phyloP scores from a whole-genome alignment of 805 yeast species.

The Schwanniomyces vanrijiae region DNA sequence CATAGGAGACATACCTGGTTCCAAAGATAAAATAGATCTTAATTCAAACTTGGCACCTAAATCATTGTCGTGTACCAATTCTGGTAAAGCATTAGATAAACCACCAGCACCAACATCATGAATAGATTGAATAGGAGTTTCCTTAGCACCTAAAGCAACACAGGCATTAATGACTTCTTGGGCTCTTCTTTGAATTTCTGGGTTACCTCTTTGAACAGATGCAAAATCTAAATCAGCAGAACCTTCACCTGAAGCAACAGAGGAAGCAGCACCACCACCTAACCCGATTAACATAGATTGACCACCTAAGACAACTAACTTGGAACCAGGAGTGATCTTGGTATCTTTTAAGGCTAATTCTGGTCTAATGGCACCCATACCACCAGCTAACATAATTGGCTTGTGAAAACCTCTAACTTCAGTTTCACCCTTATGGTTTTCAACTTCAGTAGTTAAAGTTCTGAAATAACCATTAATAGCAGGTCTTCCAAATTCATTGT shows the following conservation, averaged over 20 bases:
- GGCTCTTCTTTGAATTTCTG: slow-evolving; percentile 98
- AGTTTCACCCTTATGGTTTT: slow-evolving; percentile 55
- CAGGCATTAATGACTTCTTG: slow-evolving; percentile 97
- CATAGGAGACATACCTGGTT: slow-evolving; percentile 99
- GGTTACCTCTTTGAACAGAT: slow-evolving; percentile 98
- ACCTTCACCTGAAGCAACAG: slow-evolving; percentile 94
- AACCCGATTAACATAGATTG: slow-evolving; percentile 97
- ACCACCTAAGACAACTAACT: slow-evolving; percentile 93
- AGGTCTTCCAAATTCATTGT: slow-evolving; percentile 98
- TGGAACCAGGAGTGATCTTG: slow-evolving; percentile 88
- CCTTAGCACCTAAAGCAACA: slow-evolving; percentile 67
- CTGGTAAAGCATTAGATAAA: slow-evolving; percentile 94
- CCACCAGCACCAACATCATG: slow-evolving; percentile 99
- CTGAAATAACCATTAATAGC: slow-evolving; percentile 96
- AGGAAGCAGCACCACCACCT: slow-evolving; percentile 99
- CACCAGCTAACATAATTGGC: slow-evolving; percentile 99
- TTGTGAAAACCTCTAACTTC: slow-evolving; percentile 96
- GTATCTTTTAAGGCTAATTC: slow-evolving; percentile 84
- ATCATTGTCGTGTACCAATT: slow-evolving; percentile 94
- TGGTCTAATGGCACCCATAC: slow-evolving; percentile 96
- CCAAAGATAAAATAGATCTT: slow-evolving; percentile 85
- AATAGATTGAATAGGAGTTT: slow-evolving; percentile 83
- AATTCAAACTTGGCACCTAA: slow-evolving; percentile 92
- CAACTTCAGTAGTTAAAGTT: slow-evolving; percentile 82
- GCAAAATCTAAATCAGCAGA: slow-evolving; percentile 97